These are phyloP conservation scores for Phytophthora brassicae DNA, from an alignment of 352 stramenopile genomes.

Conservation along the genomic window DNA sequence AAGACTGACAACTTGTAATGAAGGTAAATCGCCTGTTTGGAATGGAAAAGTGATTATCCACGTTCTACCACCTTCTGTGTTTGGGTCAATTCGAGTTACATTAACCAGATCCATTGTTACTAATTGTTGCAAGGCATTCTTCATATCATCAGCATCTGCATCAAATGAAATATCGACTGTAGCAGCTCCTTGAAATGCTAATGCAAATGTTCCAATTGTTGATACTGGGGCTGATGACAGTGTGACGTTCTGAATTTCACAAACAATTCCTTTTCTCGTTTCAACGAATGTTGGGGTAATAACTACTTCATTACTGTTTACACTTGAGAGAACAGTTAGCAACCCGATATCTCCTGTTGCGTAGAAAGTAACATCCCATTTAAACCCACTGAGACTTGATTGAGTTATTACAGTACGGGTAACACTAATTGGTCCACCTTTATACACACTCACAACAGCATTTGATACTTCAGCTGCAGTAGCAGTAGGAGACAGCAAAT, in stretches of 20 bases:
- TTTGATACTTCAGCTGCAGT: not conserved
- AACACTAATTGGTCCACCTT: not conserved
- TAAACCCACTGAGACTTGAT: slow-evolving; percentile 16
- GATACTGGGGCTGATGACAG: not conserved
- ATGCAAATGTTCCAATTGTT: not conserved
- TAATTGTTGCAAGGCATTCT: slow-evolving; percentile 9
- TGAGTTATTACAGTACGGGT: slow-evolving; percentile 8
- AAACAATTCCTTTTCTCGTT: not conserved
- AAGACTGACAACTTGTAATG: slow-evolving; percentile 12
- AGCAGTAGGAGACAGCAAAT: not conserved
- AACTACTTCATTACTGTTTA: not conserved
- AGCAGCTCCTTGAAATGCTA: not conserved
- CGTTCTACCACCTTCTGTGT: slow-evolving; percentile 28
- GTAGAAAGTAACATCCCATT: slow-evolving; percentile 42
- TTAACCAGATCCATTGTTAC: slow-evolving; percentile 29
- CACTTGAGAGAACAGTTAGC: slow-evolving; percentile 21
- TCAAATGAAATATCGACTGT: not conserved
- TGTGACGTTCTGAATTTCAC: not conserved
- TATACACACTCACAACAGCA: not conserved
- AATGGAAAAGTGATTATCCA: slow-evolving; percentile 41
- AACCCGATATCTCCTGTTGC: slow-evolving; percentile 20
- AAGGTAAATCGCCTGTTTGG: slow-evolving; percentile 26
- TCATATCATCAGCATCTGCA: not conserved
- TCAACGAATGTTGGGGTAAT: not conserved
- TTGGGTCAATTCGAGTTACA: slow-evolving; percentile 23